Conservation (phyloP, 2,329 filamentous ascomycete species). For the Thielaviopsis punctulata region DNA sequence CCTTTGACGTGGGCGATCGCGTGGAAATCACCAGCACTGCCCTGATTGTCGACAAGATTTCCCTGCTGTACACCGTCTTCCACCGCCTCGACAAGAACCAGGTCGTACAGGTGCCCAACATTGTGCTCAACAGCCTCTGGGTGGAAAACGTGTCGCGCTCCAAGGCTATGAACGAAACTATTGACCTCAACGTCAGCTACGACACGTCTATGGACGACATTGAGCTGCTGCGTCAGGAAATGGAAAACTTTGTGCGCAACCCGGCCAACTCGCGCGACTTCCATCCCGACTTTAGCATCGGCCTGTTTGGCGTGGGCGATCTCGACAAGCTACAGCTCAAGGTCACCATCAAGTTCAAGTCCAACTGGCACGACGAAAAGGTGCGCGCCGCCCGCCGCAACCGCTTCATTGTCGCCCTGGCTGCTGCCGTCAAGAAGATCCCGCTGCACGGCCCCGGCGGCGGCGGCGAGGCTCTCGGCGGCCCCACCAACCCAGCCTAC, state of each 20-base stretch:
- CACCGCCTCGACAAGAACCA: conserved; percentile 69
- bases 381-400: conserved; percentile 67
- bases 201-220: conserved; percentile 83
- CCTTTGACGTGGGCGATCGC: conserved; percentile 87
- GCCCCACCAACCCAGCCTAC: conserved; percentile 62
- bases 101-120: conserved; percentile 67
- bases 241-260: conserved; percentile 67
- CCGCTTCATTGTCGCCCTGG: conserved; percentile 93
- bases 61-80: conserved; percentile 83
- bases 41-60: conserved; percentile 87
- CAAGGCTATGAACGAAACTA: conserved; percentile 75
- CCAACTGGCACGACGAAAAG: conserved; percentile 76
- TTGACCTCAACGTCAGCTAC: conserved; percentile 66
- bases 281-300: conserved; percentile 64
- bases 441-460: conserved; percentile 73
- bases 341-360: conserved; percentile 80
- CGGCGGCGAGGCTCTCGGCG: conserved; percentile 42
- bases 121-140: conserved; percentile 80
- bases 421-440: conserved; percentile 68
- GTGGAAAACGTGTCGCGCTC: conserved; percentile 86
- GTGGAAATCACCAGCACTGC: conserved; percentile 52
- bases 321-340: conserved; percentile 76
- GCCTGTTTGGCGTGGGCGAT: conserved; percentile 61
- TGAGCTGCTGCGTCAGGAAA: conserved; percentile 65
- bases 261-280: conserved; percentile 86